These are phyloP conservation scores for Erythrobasidium yunnanense DNA, from an alignment of 768 basidiomycete genomes.

Conservation along the genomic window DNA sequence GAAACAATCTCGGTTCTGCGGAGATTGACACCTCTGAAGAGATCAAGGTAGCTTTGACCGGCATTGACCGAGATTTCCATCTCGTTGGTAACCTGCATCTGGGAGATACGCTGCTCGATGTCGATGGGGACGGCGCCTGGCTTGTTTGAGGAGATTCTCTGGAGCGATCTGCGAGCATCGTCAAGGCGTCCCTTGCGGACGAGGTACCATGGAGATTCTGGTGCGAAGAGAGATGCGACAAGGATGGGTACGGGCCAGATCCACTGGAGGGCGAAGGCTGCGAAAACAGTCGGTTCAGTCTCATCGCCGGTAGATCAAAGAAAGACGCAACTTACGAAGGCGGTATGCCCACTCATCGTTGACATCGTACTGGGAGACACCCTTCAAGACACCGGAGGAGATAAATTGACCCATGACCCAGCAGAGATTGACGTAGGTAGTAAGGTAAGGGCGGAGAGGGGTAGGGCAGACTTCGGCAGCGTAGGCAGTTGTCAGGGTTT, in stretches of 20 bases:
- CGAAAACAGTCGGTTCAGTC: too few species aligned
- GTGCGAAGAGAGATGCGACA: slow-evolving; percentile 39
- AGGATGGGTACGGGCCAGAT: slow-evolving; percentile 41
- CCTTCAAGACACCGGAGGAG: slow-evolving; percentile 7
- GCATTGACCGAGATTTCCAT: slow-evolving; percentile 40
- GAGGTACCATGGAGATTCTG: slow-evolving; percentile 40
- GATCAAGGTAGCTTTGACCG: slow-evolving; percentile 43
- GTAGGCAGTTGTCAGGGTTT: slow-evolving; percentile 24
- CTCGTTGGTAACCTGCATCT: slow-evolving; percentile 41
- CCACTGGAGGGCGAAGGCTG: slow-evolving; percentile 36
- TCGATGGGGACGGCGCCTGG: slow-evolving; percentile 35
- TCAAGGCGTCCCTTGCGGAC: slow-evolving; percentile 40
- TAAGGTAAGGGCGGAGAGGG: slow-evolving; percentile 39
- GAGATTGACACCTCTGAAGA: slow-evolving; percentile 42
- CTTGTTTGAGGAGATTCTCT: slow-evolving; percentile 33
- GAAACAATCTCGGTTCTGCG: slow-evolving; percentile 47
- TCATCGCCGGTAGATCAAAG: too few species aligned
- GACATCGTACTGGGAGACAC: slow-evolving; percentile 30
- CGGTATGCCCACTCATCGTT: slow-evolving; percentile 35
- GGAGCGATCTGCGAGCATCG: slow-evolving; percentile 38
- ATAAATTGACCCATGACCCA: slow-evolving; percentile 36
- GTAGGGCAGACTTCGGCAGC: slow-evolving; percentile 41
- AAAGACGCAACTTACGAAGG: too few species aligned
- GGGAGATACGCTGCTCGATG: slow-evolving; percentile 40
- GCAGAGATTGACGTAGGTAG: slow-evolving; percentile 42